Conservation (phyloP, 306 rosid genomes). For the Rubus idaeus region DNA sequence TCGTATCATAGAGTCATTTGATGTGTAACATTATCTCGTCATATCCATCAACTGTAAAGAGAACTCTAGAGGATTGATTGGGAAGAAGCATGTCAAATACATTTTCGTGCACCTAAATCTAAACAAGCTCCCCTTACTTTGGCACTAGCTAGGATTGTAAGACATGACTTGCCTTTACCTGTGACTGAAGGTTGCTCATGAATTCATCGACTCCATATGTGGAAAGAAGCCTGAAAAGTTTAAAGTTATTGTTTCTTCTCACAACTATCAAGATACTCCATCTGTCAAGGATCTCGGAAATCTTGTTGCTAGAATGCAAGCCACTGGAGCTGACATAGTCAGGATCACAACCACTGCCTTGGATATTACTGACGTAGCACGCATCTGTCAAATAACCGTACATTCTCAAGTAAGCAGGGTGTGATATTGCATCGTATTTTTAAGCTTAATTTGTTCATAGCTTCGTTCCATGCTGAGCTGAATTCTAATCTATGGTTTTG, state of each 20-base stretch:
- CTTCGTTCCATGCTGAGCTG: background rate
- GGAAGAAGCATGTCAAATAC: background rate
- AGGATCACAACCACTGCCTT: constrained; percentile 85
- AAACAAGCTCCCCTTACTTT: background rate
- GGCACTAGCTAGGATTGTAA: constrained; percentile 12
- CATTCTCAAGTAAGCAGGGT: constrained; percentile 76
- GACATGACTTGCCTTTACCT: constrained; percentile 21
- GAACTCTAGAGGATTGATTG: background rate
- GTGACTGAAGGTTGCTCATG: constrained; percentile 66
- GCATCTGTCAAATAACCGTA: constrained; percentile 63
- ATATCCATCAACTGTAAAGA: background rate
- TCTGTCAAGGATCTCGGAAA: constrained; percentile 74
- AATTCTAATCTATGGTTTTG: background rate
- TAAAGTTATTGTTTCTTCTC: constrained; percentile 88
- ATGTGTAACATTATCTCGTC: background rate
- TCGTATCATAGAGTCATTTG: too few relatives aligned
- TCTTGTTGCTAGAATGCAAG: constrained; percentile 91
- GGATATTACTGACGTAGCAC: constrained; percentile 83
- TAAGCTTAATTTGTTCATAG: background rate
- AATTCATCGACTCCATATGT: constrained; percentile 63
- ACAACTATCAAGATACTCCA: constrained; percentile 80
- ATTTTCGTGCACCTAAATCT: background rate
- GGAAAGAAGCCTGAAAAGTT: constrained; percentile 57
- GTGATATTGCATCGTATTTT: background rate
- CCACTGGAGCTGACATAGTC: constrained; percentile 89